Evolutionary conservation across 1,139 yeast genomes (phyloP).

Genomic region (Kluyveromyces sp.): DNA sequence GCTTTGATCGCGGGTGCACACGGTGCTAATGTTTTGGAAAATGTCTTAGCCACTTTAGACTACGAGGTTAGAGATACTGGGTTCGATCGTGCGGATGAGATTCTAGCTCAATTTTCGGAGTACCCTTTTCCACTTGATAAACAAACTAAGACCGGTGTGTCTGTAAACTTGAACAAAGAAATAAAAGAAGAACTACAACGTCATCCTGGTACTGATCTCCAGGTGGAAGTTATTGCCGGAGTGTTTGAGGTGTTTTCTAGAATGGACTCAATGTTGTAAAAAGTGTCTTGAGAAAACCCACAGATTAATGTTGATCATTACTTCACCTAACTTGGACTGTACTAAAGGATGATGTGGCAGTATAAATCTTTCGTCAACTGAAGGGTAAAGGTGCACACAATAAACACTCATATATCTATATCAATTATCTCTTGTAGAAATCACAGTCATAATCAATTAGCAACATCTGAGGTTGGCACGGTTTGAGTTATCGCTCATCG

Average conservation of each 20-base stretch:
- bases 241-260: slow-evolving; percentile 49
- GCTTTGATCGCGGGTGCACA: slow-evolving; percentile 83
- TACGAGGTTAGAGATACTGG: slow-evolving; percentile 93
- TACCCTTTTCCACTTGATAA: slow-evolving; percentile 65
- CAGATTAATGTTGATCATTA: slow-evolving; percentile 1
- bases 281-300: not conserved
- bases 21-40: slow-evolving; percentile 94
- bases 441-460: not conserved
- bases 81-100: slow-evolving; percentile 85
- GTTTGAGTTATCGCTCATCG: not conserved
- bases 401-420: not conserved
- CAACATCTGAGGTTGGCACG: not conserved
- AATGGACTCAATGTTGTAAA: slow-evolving; percentile 40
- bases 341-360: not conserved
- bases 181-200: slow-evolving; percentile 58
- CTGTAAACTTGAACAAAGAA: slow-evolving; percentile 67
- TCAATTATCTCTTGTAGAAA: not conserved
- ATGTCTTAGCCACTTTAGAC: slow-evolving; percentile 68
- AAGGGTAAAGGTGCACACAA: not conserved
- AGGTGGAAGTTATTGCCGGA: slow-evolving; percentile 86
- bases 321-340: not conserved
- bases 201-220: slow-evolving; percentile 54
- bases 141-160: slow-evolving; percentile 61
- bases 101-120: slow-evolving; percentile 73
- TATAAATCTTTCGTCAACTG: no score